A percentile compares a stretch with the other conserved stretches of the same genome.
Conservation (phyloP, 2,329 filamentous ascomycete species). For the Clathrospora elynae region DNA sequence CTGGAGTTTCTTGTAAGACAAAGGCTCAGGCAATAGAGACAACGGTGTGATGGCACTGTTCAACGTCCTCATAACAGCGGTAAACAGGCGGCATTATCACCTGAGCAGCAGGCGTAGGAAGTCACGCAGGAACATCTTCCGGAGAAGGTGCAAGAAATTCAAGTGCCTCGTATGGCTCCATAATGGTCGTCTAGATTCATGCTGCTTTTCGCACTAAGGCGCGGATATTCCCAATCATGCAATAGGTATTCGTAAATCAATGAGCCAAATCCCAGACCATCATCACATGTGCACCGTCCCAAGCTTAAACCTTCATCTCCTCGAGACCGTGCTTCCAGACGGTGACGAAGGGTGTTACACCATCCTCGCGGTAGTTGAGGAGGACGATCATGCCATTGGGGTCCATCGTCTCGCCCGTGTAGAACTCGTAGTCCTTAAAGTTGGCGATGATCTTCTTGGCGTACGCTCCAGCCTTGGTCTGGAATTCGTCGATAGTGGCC, state of each 20-base stretch:
- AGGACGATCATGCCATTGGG: constrained; percentile 92
- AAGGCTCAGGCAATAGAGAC: no score
- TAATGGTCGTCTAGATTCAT: constrained; percentile 39
- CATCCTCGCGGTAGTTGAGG: constrained; percentile 97
- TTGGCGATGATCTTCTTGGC: constrained; percentile 83
- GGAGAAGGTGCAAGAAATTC: constrained; percentile 4
- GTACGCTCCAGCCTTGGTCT: constrained; percentile 72
- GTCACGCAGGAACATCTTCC: not conserved
- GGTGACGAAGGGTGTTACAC: constrained; percentile 83
- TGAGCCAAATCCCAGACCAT: constrained; percentile 30
- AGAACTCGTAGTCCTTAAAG: constrained; percentile 97
- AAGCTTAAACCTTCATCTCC: constrained; percentile 83
- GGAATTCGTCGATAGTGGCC: constrained; percentile 76
- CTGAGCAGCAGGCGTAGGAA: not conserved
- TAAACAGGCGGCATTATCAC: no score
- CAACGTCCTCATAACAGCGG: no score
- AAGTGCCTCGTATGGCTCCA: constrained; percentile 20
- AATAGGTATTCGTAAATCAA: constrained; percentile 47
- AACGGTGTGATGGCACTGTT: no score
- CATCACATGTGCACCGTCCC: constrained; percentile 10
- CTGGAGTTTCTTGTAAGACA: no score
- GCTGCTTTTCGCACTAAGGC: constrained; percentile 41
- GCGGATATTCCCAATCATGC: constrained; percentile 46
- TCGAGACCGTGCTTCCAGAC: constrained; percentile 94
- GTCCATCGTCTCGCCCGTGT: constrained; percentile 90